Percentiles rank a stretch among this genome's conserved stretches.
Conservation (phyloP, 805 yeast species). For the Saturnispora kantuleensis region DNA sequence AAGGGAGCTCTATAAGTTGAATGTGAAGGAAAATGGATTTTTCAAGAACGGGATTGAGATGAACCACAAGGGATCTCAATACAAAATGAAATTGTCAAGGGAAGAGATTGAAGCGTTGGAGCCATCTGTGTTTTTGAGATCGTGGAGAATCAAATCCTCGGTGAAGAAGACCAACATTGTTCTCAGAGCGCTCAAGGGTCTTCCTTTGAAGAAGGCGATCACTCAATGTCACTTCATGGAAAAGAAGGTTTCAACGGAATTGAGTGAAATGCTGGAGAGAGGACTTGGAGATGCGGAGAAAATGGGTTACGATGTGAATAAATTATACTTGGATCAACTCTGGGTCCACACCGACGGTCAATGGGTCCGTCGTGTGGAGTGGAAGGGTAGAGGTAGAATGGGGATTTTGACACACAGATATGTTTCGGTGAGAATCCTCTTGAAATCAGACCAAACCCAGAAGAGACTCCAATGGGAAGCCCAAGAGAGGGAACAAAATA, state of each 20-base stretch:
- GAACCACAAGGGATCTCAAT: slow-evolving; percentile 30
- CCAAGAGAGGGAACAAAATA: slow-evolving; percentile 37
- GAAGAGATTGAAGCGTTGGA: slow-evolving; percentile 72
- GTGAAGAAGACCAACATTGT: slow-evolving; percentile 80
- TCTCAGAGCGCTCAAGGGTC: slow-evolving; percentile 62
- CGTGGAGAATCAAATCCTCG: slow-evolving; percentile 77
- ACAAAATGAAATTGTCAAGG: slow-evolving; percentile 42
- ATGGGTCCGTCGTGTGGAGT: slow-evolving; percentile 61
- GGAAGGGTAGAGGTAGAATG: slow-evolving; percentile 83
- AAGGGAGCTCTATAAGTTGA: slow-evolving; percentile 48
- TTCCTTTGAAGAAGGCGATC: slow-evolving; percentile 68
- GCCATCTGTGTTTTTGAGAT: slow-evolving; percentile 76
- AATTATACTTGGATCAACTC: slow-evolving; percentile 63
- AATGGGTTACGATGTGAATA: slow-evolving; percentile 48
- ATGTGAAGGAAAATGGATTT: slow-evolving; percentile 54
- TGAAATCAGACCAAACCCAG: slow-evolving; percentile 58
- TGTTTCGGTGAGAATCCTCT: slow-evolving; percentile 71
- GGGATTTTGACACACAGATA: slow-evolving; percentile 71
- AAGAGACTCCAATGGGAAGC: slow-evolving; percentile 52
- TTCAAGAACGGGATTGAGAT: slow-evolving; percentile 55
- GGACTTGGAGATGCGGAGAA: slow-evolving; percentile 62
- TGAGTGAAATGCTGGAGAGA: slow-evolving; percentile 61
- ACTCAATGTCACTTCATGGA: slow-evolving; percentile 85
- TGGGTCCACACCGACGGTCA: slow-evolving; percentile 91
- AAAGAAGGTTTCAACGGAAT: slow-evolving; percentile 69